Conservation (phyloP, 139 green algal genomes). For the Marvania coccoides region DNA sequence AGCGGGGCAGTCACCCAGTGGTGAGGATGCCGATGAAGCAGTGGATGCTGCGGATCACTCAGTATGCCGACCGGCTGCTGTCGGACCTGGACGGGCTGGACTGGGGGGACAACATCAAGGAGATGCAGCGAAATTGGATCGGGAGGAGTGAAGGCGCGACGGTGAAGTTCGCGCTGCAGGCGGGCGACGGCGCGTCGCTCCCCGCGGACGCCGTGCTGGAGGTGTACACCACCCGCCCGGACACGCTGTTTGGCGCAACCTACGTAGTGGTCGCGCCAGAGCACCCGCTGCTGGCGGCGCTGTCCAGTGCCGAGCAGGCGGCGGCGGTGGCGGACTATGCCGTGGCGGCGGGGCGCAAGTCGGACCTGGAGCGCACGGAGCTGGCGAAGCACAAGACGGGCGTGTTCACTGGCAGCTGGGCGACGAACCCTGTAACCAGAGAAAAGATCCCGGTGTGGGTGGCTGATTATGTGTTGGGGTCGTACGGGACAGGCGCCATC, state of each 20-base stretch:
- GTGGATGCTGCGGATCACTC: constrained; percentile 98
- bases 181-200: neutral
- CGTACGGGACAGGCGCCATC: constrained; percentile 91
- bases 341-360: constrained; percentile 68
- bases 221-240: constrained; percentile 87
- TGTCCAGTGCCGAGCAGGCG: constrained; percentile 16
- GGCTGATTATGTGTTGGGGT: constrained; percentile 94
- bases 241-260: constrained; percentile 95
- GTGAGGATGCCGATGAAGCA: constrained; percentile 94
- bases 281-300: constrained; percentile 67
- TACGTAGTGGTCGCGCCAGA: constrained; percentile 96
- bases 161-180: constrained; percentile 34
- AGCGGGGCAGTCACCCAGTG: constrained; percentile 88
- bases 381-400: constrained; percentile 89
- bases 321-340: constrained; percentile 58
- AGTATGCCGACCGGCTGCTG: constrained; percentile 91
- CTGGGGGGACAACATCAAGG: constrained; percentile 94
- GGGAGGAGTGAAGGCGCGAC: constrained; percentile 67
- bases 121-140: constrained; percentile 99
- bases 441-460: constrained; percentile 86
- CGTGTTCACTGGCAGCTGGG: constrained; percentile 81
- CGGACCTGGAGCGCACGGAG: constrained; percentile 89
- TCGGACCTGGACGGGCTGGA: constrained; percentile 87
- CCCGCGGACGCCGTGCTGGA: constrained; percentile 26
- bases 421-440: constrained; percentile 77